These are phyloP conservation scores for Hyphodiscus sp. DNA, from an alignment of 2,329 filamentous ascomycete genomes.

Conservation along the genomic window DNA sequence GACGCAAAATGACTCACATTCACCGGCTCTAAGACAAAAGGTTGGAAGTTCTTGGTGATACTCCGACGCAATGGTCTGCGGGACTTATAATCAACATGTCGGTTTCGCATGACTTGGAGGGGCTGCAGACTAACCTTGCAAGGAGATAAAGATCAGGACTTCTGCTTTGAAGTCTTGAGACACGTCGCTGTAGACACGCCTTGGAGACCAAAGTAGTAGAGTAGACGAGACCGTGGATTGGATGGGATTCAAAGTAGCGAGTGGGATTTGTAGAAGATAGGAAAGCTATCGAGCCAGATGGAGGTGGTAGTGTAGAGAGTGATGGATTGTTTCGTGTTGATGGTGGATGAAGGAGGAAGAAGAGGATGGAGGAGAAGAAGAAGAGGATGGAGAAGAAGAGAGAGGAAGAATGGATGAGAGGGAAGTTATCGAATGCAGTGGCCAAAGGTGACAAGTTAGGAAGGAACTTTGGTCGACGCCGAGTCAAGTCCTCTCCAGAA, in stretches of 20 bases:
- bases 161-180: not conserved
- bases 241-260: constrained; percentile 26
- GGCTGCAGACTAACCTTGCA: constrained; percentile 16
- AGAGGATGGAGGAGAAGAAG: too few species aligned
- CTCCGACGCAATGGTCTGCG: constrained; percentile 16
- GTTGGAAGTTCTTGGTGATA: constrained; percentile 8
- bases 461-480: not conserved
- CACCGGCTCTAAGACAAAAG: constrained; percentile 19
- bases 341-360: constrained; percentile 6
- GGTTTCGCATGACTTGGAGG: not conserved
- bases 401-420: not conserved
- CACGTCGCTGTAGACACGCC: constrained; percentile 1
- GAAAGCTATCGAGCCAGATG: constrained; percentile 32
- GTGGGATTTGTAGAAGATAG: constrained; percentile 30
- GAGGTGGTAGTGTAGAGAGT: constrained; percentile 25
- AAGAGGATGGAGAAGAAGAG: constrained; percentile 7
- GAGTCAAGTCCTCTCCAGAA: not conserved
- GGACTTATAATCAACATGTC: constrained; percentile 9
- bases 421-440: not conserved
- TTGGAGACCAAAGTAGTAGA: constrained; percentile 10
- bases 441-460: not conserved
- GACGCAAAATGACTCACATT: constrained; percentile 18
- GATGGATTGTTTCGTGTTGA: constrained; percentile 22
- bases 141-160: constrained; percentile 5
- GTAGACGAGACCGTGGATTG: constrained; percentile 16